Conservation (phyloP, 2,329 filamentous ascomycete genomes). For the Sclerotinia glacialis region DNA sequence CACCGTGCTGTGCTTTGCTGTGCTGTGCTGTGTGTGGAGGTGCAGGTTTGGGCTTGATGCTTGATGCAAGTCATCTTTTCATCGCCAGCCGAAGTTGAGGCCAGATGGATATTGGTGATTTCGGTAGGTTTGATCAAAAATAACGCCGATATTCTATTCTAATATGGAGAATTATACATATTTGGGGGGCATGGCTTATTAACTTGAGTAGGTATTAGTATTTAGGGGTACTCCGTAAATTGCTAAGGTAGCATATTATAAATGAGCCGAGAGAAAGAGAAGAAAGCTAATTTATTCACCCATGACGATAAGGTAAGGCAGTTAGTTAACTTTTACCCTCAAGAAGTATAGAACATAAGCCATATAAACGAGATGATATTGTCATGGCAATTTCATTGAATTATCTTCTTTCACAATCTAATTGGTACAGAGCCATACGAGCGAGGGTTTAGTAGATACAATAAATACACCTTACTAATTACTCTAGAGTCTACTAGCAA, state of each 20-base stretch:
- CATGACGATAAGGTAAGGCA: too few species aligned
- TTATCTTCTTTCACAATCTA: not conserved
- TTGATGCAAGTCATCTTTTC: slow-evolving; percentile 23
- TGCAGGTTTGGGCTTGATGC: slow-evolving; percentile 21
- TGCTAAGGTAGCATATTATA: not conserved
- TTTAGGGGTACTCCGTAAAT: not conserved
- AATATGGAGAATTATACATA: slow-evolving; percentile 5
- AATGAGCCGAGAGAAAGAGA: not conserved
- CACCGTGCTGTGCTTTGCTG: slow-evolving; percentile 16
- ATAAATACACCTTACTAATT: too few species aligned
- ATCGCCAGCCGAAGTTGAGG: slow-evolving; percentile 20
- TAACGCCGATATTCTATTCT: slow-evolving; percentile 8
- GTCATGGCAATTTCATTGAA: slow-evolving; percentile 6
- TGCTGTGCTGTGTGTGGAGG: too few species aligned
- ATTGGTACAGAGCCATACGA: too few species aligned
- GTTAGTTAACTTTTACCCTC: too few species aligned
- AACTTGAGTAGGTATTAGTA: slow-evolving; percentile 16
- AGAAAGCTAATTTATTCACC: not conserved
- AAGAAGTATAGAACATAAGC: too few species aligned
- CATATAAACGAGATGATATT: not conserved
- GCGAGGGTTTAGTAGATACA: too few species aligned
- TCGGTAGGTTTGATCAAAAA: not conserved
- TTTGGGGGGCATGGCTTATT: slow-evolving; percentile 9
- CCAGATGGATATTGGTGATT: slow-evolving; percentile 15
- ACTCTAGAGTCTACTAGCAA: too few species aligned